Conservation (phyloP, 2,329 filamentous ascomycete species). For the Fusarium keratoplasticum region DNA sequence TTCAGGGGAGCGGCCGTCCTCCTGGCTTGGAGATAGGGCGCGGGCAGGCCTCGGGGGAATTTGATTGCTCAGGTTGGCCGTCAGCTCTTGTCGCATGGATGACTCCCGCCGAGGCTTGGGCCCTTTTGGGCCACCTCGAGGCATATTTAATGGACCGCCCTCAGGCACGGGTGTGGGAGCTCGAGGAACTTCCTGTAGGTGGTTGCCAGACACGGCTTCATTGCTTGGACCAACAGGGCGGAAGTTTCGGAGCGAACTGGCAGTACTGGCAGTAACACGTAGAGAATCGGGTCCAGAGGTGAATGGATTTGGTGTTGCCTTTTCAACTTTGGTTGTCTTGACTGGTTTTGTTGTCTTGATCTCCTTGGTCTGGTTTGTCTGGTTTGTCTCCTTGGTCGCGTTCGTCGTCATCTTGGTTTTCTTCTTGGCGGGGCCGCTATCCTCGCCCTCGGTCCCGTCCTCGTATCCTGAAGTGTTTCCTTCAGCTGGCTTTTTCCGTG, state of each 20-base stretch:
- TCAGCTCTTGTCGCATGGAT: slow-evolving; percentile 62
- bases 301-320: slow-evolving; percentile 78
- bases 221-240: slow-evolving; percentile 73
- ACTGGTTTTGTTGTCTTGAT: slow-evolving; percentile 82
- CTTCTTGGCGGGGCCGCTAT: slow-evolving; percentile 67
- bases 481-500: slow-evolving; percentile 64
- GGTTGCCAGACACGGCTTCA: slow-evolving; percentile 57
- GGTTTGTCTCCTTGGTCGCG: slow-evolving; percentile 63
- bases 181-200: slow-evolving; percentile 78
- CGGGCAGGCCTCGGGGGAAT: slow-evolving; percentile 53
- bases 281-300: slow-evolving; percentile 82
- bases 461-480: slow-evolving; percentile 83
- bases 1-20: slow-evolving; percentile 67
- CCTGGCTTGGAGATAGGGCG: slow-evolving; percentile 58
- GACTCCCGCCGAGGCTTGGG: slow-evolving; percentile 69
- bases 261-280: slow-evolving; percentile 89
- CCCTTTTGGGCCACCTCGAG: slow-evolving; percentile 48
- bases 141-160: slow-evolving; percentile 43
- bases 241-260: slow-evolving; percentile 87
- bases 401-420: neutral
- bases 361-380: slow-evolving; percentile 69
- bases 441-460: slow-evolving; percentile 71
- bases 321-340: slow-evolving; percentile 79
- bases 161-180: slow-evolving; percentile 81
- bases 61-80: slow-evolving; percentile 59